Evolutionary conservation across 345 rosid species (phyloP).

Genomic region (Euphorbia pulcherrima): DNA sequence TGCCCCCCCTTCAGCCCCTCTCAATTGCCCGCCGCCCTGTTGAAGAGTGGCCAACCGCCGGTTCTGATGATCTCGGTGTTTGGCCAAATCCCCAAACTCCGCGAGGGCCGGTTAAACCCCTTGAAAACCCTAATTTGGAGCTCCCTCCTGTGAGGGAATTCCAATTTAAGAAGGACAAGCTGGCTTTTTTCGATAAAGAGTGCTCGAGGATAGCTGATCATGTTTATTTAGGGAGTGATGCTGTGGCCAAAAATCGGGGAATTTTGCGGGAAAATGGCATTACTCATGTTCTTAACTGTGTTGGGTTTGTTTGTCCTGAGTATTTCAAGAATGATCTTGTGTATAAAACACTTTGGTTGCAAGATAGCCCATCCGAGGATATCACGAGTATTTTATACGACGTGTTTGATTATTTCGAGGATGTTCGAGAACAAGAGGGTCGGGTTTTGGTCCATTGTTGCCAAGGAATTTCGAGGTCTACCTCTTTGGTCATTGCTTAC

Average conservation of each 20-base stretch:
- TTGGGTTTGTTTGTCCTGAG: conserved; percentile 71
- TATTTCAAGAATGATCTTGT: conserved; percentile 70
- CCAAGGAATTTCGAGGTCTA: conserved; percentile 65
- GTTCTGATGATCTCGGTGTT: conserved; percentile 71
- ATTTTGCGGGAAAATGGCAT: conserved; percentile 56
- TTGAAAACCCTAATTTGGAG: conserved; percentile 24
- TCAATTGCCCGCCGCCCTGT: conserved; percentile 41
- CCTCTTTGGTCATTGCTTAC: conserved; percentile 69
- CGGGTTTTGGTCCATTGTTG: conserved; percentile 67
- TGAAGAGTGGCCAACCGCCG: conserved; percentile 71
- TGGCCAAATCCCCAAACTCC: conserved; percentile 76
- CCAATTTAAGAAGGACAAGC: conserved; percentile 58
- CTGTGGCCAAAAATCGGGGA: conserved; percentile 64
- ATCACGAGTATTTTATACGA: conserved; percentile 69
- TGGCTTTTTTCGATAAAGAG: conserved; percentile 64
- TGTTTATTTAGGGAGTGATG: conserved; percentile 64
- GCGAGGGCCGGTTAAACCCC: conserved; percentile 33
- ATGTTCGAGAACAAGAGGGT: conserved; percentile 63
- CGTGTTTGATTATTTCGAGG: conserved; percentile 78
- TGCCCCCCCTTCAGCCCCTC: conserved; percentile 64
- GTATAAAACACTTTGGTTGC: conserved; percentile 73
- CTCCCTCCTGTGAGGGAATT: conserved; percentile 42
- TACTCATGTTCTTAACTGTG: conserved; percentile 69
- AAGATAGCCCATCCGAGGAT: conserved; percentile 64
- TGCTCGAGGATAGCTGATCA: conserved; percentile 69